Evolutionary conservation across 176 grass and related monocot species (phyloP), one percentile per base, ranked within the genome.

Genomic region (Musa schizocarpa): DNA sequence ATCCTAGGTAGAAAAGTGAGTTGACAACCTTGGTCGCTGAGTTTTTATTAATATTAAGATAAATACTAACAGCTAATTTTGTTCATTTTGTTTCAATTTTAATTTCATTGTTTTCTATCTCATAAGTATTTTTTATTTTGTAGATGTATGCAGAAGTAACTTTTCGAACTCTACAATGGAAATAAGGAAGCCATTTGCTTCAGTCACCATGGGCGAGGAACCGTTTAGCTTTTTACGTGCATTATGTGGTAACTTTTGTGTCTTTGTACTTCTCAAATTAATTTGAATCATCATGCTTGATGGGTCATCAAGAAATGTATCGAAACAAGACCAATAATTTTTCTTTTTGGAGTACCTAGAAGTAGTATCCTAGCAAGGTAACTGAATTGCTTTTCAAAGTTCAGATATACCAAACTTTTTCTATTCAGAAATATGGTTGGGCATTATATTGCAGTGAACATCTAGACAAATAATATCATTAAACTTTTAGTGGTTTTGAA

Each of bases 141-240:
- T 75, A 62, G 27, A 61, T 50, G 54, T 22, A 58, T 48, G 14
- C 25, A 50, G 16, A 49, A 50, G 55, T 49, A 62, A 75, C 20
- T 22, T 61, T 5, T 61, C 10, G 0, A 13, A 75, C 27, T 20
- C 55, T 75, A 11, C 17, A 75, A 17, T 54, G 17, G 63, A 67
- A 13, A 12, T 13, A 54, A 16, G n/a, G 1, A 77, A 77, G 63
- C 61, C 63, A 54, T 67, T 77, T 77, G 63, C 34, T 53, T 77
- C 63, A 43, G 63, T 77, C 25, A 53, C 74, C 56, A 54, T 67
- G 76, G 51, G 50, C 13, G 76, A 55, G 21, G 50, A 77, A 21
- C 76, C 76, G 67, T 77, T 77, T 23, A 77, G 68, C 43, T 54
- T 67, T 68, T 13, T 77, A 25, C 76, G 48, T 21, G 62, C 26